Base-by-base conservation (phyloP, 495 filamentous ascomycete species). In the Hypoxylon trugodes region DNA sequence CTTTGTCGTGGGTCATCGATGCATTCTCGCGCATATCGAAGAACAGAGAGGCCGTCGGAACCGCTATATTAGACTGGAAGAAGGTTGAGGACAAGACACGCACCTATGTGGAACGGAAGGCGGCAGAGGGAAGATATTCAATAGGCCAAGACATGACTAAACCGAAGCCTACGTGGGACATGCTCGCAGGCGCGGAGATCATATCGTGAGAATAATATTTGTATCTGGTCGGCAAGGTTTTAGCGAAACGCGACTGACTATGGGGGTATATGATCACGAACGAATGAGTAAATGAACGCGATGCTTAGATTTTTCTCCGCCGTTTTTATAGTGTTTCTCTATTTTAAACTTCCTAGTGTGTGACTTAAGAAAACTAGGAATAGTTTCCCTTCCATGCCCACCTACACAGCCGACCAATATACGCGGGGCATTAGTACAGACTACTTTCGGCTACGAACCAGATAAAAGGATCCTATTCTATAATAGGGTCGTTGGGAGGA, bases 281-380 rank as follows among this genome's bases (percentile, higher is more conserved):
- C n/a, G n/a, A n/a, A n/a, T n/a, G n/a, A n/a, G n/a, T n/a, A n/a
- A n/a, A n/a, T n/a, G n/a, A n/a, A n/a, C n/a, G n/a, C n/a, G n/a
- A n/a, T 16, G 28, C 9, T 35, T 43, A 51, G 60, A 73, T 53
- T 72, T 72, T 71, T 57, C 74, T 69, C 68, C 76, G 76, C 35
- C 70, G 61, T 59, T 75, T 76, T 37, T 76, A 74, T 49, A 81
- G 77, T 24, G 74, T 67, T 33, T 63, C 63, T 85, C 81, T 79
- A 83, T 84, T 45, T 66, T 72, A 32, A 82, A 60, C 58, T 81
- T 81, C 36, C 76, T 71, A 1, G 81, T 78, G 55, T 71, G 73
- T 40, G 79, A 70, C 10, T 74, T 62, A 1, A 85, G 69, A 53
- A 85, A 81, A 15, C 77, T 76, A 37, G 79, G 74, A 52, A 84